A percentile compares a stretch with the other conserved stretches of the same genome.
These are phyloP conservation scores for Parietaria judaica DNA, from an alignment of 306 rosid genomes.

Conservation along the genomic window DNA sequence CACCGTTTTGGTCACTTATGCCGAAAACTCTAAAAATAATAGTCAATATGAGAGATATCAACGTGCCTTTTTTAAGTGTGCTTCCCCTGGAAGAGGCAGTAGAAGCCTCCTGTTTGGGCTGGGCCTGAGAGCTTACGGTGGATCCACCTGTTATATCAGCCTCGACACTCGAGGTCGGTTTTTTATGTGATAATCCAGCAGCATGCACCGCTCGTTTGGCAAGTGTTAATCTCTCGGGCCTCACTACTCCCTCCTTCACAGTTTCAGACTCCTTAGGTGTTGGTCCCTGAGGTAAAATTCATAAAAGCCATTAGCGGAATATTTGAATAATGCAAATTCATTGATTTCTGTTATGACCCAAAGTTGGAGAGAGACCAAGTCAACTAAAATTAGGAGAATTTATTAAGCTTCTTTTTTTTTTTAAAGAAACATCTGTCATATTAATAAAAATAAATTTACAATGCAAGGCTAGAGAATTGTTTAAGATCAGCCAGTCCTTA, in stretches of 20 bases:
- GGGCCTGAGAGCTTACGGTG: constrained; percentile 56
- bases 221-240: constrained; percentile 54
- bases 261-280: constrained; percentile 46
- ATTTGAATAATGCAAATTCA: not conserved
- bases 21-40: not conserved
- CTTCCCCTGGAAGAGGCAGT: constrained; percentile 72
- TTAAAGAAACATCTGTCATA: too few species aligned
- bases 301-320: constrained; percentile 8
- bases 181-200: constrained; percentile 48
- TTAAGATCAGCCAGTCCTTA: too few species aligned
- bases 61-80: constrained; percentile 55
- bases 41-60: not conserved
- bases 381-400: too few species aligned
- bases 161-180: constrained; percentile 82
- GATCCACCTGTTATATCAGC: constrained; percentile 87
- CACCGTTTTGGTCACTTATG: too few species aligned
- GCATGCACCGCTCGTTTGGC: constrained; percentile 49
- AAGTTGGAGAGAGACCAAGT: not conserved
- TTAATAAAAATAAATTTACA: too few species aligned
- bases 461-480: too few species aligned
- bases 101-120: constrained; percentile 77
- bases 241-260: constrained; percentile 46
- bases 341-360: not conserved
- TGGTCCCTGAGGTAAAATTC: constrained; percentile 44
- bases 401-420: too few species aligned